Percentiles rank a stretch among this genome's conserved stretches.
phyloP scores from a whole-genome alignment of 257 asterid species.

The Forsythia viridissima region DNA sequence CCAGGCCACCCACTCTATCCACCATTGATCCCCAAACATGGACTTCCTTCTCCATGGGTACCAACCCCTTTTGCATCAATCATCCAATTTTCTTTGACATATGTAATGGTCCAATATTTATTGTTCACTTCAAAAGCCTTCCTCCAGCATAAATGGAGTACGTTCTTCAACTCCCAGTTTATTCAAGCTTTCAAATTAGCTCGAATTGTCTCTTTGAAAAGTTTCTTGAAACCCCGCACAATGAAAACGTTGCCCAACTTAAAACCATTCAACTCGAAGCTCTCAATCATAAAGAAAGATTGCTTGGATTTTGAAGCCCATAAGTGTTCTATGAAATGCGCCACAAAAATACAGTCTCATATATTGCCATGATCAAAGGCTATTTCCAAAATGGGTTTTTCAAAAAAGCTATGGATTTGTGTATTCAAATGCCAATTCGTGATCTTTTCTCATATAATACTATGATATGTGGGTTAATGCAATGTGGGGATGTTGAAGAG shows the following conservation, averaged over 20 bases:
- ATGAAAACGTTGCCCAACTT: conserved; percentile 30
- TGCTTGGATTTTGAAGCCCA: conserved; percentile 52
- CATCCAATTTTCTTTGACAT: not conserved
- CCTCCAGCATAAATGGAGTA: conserved; percentile 37
- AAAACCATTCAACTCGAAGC: conserved; percentile 59
- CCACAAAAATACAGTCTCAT: conserved; percentile 49
- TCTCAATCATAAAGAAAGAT: conserved; percentile 49
- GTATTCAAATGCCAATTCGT: conserved; percentile 47
- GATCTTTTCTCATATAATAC: conserved; percentile 63
- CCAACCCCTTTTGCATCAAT: not conserved
- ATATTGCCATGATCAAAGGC: conserved; percentile 66
- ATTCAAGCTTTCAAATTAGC: conserved; percentile 18
- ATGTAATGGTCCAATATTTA: not conserved
- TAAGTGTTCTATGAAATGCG: conserved; percentile 55
- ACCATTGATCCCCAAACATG: no score
- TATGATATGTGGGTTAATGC: conserved; percentile 59
- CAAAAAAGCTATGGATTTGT: conserved; percentile 39
- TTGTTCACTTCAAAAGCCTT: not conserved
- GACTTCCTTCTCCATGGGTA: no score
- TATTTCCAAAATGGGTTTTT: conserved; percentile 52
- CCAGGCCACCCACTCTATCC: no score
- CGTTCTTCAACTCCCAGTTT: conserved; percentile 34
- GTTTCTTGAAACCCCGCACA: conserved; percentile 6
- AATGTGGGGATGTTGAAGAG: conserved; percentile 52
- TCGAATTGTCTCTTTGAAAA: conserved; percentile 22